phyloP scores from a whole-genome alignment of 257 asterid species.

The Capsicum pubescens region DNA sequence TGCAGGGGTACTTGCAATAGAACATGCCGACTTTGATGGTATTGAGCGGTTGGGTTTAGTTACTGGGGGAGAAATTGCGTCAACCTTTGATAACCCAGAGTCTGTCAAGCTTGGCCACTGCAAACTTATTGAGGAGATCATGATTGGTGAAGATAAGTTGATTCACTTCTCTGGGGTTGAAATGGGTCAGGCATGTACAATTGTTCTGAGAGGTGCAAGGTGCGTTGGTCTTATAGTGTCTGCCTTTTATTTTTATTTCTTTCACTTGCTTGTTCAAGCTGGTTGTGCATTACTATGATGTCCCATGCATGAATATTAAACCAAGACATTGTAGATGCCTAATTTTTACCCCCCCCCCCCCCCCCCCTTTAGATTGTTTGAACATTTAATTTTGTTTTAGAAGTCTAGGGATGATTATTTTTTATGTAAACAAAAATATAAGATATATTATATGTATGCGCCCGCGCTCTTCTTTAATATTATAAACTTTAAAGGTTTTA shows the following conservation, averaged over 20 bases:
- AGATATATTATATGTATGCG: neutral
- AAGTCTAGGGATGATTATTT: neutral
- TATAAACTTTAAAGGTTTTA: neutral
- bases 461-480: neutral
- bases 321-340: neutral
- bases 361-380: neutral
- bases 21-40: constrained; percentile 99
- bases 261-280: constrained; percentile 8
- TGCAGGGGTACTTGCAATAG: constrained; percentile 95
- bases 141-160: constrained; percentile 98
- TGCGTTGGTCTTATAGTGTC: constrained; percentile 26
- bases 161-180: constrained; percentile 97
- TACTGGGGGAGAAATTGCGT: constrained; percentile 97
- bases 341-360: neutral
- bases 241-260: neutral
- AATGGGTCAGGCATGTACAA: constrained; percentile 98
- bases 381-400: neutral
- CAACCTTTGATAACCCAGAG: constrained; percentile 96
- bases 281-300: neutral
- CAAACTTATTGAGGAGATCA: constrained; percentile 90
- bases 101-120: constrained; percentile 96
- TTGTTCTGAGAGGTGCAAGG: constrained; percentile 98
- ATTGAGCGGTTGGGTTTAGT: constrained; percentile 94
- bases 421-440: neutral
- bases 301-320: neutral